A percentile compares a stretch with the other conserved stretches of the same genome.
Evolutionary conservation across 2,329 filamentous ascomycete species (phyloP).

Genomic region (Hansfordia pulvinata): DNA sequence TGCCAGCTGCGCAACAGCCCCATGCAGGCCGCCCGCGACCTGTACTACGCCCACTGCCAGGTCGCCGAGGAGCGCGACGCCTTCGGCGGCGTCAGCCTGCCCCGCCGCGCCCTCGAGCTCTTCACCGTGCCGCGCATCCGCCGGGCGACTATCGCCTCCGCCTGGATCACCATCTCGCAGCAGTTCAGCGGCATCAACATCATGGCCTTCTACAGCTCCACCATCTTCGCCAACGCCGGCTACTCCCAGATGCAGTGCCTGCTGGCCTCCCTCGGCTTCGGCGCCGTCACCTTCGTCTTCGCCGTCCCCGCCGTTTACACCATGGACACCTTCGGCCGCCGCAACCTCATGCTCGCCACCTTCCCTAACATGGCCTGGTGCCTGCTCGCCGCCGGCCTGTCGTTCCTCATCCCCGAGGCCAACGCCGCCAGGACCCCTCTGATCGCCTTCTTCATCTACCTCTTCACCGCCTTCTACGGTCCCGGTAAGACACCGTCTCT

Average conservation of each 20-base stretch:
- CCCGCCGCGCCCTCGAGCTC: too few relatives aligned
- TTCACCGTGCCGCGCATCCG: slow-evolving; percentile 44
- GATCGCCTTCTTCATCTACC: slow-evolving; percentile 48
- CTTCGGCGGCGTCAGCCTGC: too few relatives aligned
- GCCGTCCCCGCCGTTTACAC: slow-evolving; percentile 54
- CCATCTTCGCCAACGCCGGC: slow-evolving; percentile 29
- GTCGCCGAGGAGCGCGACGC: too few relatives aligned
- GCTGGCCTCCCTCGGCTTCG: slow-evolving; percentile 28
- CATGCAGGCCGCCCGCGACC: slow-evolving; percentile 39
- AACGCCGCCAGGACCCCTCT: slow-evolving; percentile 32
- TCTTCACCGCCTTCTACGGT: slow-evolving; percentile 54
- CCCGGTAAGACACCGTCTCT: slow-evolving; percentile 26
- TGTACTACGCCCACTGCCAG: slow-evolving; percentile 46
- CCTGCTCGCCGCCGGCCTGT: slow-evolving; percentile 29
- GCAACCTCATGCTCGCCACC: slow-evolving; percentile 47
- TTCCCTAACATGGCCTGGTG: slow-evolving; percentile 51
- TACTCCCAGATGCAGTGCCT: slow-evolving; percentile 23
- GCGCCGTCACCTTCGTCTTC: slow-evolving; percentile 48
- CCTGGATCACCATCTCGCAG: slow-evolving; percentile 53
- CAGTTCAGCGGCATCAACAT: slow-evolving; percentile 47
- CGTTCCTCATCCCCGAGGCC: slow-evolving; percentile 9
- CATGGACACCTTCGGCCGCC: slow-evolving; percentile 53
- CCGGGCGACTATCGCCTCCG: slow-evolving; percentile 51
- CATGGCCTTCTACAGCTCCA: slow-evolving; percentile 33
- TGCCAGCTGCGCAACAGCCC: slow-evolving; percentile 17